Evolutionary conservation across 1,139 yeast genomes (phyloP).

Genomic region (Protomyces gravidus): DNA sequence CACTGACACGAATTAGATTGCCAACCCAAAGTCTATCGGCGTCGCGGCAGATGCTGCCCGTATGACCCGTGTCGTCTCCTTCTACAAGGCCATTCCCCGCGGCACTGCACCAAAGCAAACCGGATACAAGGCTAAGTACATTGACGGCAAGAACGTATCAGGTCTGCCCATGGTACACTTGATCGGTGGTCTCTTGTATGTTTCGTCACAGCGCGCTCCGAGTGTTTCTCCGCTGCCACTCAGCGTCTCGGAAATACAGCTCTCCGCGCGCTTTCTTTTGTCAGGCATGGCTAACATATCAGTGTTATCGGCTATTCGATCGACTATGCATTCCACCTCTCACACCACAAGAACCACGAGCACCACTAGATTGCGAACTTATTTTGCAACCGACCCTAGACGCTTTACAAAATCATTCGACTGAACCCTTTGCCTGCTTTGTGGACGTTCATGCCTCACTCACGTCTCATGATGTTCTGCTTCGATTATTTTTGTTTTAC

Average conservation of each 20-base stretch:
- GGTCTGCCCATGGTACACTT: conserved; percentile 55
- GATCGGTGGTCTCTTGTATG: conserved; percentile 25
- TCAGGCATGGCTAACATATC: too few relatives aligned
- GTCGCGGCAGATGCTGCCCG: conserved; percentile 95
- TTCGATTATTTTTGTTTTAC: too few relatives aligned
- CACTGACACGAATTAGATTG: conserved; percentile 13
- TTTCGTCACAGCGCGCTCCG: too few relatives aligned
- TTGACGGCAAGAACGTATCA: conserved; percentile 63
- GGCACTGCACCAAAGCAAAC: conserved; percentile 64
- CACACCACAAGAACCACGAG: conserved; percentile 28
- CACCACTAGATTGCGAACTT: conserved; percentile 12
- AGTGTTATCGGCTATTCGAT: conserved; percentile 25
- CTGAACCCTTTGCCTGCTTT: neutral
- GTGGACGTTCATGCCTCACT: too few relatives aligned
- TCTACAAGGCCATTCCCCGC: conserved; percentile 94
- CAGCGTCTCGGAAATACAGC: neutral
- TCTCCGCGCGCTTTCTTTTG: too few relatives aligned
- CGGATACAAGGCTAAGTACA: conserved; percentile 62
- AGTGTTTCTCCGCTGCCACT: neutral
- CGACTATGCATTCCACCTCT: conserved; percentile 28
- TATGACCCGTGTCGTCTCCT: conserved; percentile 89
- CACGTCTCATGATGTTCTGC: too few relatives aligned
- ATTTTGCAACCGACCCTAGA: neutral
- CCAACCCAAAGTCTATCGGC: conserved; percentile 64
- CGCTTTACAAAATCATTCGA: neutral